Evolutionary conservation across 2,329 filamentous ascomycete genomes (phyloP).

Genomic region (Trichoderma koningiopsis): DNA sequence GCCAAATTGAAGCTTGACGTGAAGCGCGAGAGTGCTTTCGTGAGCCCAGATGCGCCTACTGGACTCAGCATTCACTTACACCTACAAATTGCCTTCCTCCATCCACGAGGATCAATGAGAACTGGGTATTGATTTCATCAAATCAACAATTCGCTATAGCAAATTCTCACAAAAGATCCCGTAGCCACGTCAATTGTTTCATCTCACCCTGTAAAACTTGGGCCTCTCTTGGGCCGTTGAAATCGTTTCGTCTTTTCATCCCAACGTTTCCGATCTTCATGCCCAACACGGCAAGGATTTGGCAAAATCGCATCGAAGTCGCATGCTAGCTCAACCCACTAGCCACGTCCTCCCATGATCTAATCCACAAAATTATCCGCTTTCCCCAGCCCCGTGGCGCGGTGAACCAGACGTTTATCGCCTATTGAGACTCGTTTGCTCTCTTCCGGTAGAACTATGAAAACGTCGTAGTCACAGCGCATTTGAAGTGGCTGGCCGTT

Average conservation of each 20-base stretch:
- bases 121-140: background rate
- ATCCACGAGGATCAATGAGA: background rate
- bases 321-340: background rate
- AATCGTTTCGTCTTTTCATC: background rate
- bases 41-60: background rate
- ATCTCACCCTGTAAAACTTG: background rate
- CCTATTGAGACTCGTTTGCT: background rate
- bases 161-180: background rate
- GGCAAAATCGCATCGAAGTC: background rate
- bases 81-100: background rate
- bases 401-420: conserved; percentile 24
- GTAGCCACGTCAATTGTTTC: background rate
- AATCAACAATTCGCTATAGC: background rate
- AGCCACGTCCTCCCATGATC: background rate
- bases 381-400: conserved; percentile 16
- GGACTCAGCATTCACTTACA: background rate
- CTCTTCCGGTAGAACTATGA: background rate
- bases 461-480: background rate
- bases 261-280: background rate
- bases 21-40: conserved; percentile 18
- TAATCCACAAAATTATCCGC: conserved; percentile 1
- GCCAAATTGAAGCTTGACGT: background rate
- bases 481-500: conserved; percentile 4
- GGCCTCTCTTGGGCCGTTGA: conserved; percentile 1
- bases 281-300: background rate